Evolutionary conservation across 1,284 basidiomycete genomes (phyloP).

Genomic region (Melampsora larici-populina): DNA sequence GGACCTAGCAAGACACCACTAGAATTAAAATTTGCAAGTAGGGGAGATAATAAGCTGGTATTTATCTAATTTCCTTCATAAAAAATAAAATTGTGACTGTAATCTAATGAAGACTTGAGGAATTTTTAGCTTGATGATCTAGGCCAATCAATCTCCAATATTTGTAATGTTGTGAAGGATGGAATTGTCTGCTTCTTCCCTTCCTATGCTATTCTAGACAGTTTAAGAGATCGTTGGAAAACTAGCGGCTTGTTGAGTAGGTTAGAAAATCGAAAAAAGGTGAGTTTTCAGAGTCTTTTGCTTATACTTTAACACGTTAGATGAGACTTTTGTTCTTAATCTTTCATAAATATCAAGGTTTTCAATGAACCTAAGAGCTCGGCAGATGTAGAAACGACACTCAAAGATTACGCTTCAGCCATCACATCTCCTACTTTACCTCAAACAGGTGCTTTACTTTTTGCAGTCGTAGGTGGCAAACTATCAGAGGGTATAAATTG

Average conservation of each 20-base stretch:
- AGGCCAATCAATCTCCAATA: conserved; percentile 75
- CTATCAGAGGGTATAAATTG: conserved; percentile 97
- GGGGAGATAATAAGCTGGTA: conserved; percentile 68
- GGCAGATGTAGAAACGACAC: conserved; percentile 69
- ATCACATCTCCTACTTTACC: conserved; percentile 54
- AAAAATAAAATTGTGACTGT: conserved; percentile 40
- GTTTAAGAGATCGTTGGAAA: conserved; percentile 67
- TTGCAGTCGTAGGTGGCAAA: conserved; percentile 95
- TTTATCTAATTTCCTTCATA: conserved; percentile 47
- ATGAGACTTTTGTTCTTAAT: not conserved
- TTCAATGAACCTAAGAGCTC: conserved; percentile 83
- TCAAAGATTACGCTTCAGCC: conserved; percentile 71
- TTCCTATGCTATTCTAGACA: conserved; percentile 78
- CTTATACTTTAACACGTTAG: not conserved
- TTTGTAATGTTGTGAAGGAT: conserved; percentile 72
- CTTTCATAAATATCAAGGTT: conserved; percentile 59
- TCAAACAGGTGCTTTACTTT: conserved; percentile 52
- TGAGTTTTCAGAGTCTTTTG: conserved; percentile 50
- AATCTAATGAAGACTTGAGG: not conserved
- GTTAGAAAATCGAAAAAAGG: conserved; percentile 70
- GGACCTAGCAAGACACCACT: conserved; percentile 74
- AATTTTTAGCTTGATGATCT: conserved; percentile 69
- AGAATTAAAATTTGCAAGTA: conserved; percentile 76
- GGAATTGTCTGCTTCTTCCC: conserved; percentile 93
- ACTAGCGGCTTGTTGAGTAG: conserved; percentile 64